Evolutionary conservation across 2,329 filamentous ascomycete genomes (phyloP), one percentile per base, ranked within the genome.

Genomic region (Elsinoe arachidis): DNA sequence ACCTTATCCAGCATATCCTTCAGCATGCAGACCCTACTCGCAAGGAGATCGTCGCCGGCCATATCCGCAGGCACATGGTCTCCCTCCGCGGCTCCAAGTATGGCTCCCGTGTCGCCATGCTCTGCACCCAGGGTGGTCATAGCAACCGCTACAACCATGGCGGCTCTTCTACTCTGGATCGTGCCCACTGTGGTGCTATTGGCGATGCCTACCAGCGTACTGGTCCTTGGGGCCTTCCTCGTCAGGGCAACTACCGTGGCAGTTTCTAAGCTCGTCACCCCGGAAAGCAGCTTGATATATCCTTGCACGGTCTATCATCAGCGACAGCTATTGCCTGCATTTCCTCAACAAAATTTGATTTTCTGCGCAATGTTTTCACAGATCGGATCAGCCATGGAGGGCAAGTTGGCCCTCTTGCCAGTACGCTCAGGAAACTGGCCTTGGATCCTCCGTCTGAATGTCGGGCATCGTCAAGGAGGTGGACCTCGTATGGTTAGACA

Each of bases 21-120:
- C 91, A 90, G 65, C 88, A 96, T 70, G 87, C 90, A 60, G 84
- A 85, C 58, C 78, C 87, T 56, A 90, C 95, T 70, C 93, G 97
- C 70, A 88, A 90, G 59, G 95, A 99, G 69, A 78, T 95, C 63
- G 93, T 99, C 63, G 90, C 91, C 49, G 85, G 85, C 58, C 93
- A 99, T 69, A 95, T 99, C 66, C 87, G 81, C 65, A 97, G 97
- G 81, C 93, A 99, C 73, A 99, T 99, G 93, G 93, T 99, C 7
- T 99, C 93, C 58, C 86, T 99, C 51, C 88, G 93, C 60, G 93
- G 93, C 58, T 97, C 93, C 68, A 99, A 99, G 73, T 99, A 97
- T 70, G 93, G 93, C 60, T 99, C 93, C 59, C 89, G 93, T 58
- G 93, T 99, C 61, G 93, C 93, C 33, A 97, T 99, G 92, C 86